Percentiles rank a stretch among this genome's conserved stretches.
phyloP scores from a whole-genome alignment of 208 protist species.

The Trypanosomatidae sp. region DNA sequence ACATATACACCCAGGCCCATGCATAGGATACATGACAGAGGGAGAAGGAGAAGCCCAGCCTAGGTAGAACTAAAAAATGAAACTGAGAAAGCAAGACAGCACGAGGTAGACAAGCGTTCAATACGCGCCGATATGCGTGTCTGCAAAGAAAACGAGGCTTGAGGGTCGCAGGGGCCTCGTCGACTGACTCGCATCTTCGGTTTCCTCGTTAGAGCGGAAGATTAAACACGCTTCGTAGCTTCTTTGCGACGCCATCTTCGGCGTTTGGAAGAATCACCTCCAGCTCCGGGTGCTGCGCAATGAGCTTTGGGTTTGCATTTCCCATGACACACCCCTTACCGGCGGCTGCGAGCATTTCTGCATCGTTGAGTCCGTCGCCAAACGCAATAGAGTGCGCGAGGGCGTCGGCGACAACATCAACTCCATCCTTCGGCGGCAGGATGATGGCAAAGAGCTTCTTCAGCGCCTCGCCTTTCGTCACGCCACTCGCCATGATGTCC shows the following conservation, averaged over 20 bases:
- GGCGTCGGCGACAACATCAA: constrained; percentile 15
- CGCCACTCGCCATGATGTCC: constrained; percentile 36
- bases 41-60: no score
- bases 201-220: constrained; percentile 1
- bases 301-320: constrained; percentile 45
- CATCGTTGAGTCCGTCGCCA: constrained; percentile 64
- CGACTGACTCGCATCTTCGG: not conserved
- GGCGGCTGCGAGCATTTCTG: constrained; percentile 37
- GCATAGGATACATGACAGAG: not conserved
- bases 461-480: constrained; percentile 33
- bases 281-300: constrained; percentile 31
- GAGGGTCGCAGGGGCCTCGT: not conserved
- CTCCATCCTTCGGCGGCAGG: constrained; percentile 6
- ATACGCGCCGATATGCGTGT: not conserved
- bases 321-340: constrained; percentile 60
- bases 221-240: constrained; percentile 44
- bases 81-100: not conserved
- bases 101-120: not conserved
- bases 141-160: not conserved
- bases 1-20: not conserved
- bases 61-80: no score
- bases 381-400: constrained; percentile 47
- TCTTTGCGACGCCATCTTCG: constrained; percentile 51
- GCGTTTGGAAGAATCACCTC: constrained; percentile 43
- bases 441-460: constrained; percentile 27